Percentiles rank a stretch among this genome's conserved stretches.
These are phyloP conservation scores for Oryza longistaminata DNA, from an alignment of 176 grass and related monocot genomes.

Conservation along the genomic window DNA sequence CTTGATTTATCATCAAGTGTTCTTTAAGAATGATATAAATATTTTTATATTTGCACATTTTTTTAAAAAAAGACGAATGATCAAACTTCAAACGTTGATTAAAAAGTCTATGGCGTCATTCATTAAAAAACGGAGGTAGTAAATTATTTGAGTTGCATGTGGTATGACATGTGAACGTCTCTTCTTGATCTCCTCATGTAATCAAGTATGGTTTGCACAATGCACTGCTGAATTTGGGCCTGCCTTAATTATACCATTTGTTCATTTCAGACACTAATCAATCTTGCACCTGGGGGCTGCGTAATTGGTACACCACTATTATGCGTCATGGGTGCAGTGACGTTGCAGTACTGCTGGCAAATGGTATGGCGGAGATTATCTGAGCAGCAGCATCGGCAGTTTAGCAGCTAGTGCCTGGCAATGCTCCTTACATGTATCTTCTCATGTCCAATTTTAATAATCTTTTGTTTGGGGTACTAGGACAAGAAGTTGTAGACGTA, in stretches of 20 bases:
- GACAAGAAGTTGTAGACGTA: conserved; percentile 14
- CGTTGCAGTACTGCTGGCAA: conserved; percentile 76
- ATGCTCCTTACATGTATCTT: conserved; percentile 15
- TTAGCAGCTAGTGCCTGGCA: conserved; percentile 41
- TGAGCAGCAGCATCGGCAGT: conserved; percentile 50
- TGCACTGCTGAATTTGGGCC: conserved; percentile 11
- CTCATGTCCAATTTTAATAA: neutral
- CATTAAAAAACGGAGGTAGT: too few relatives aligned
- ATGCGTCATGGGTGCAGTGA: conserved; percentile 48
- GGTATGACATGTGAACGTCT: neutral
- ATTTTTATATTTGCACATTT: too few relatives aligned
- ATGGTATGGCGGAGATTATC: conserved; percentile 73
- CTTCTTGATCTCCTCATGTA: neutral
- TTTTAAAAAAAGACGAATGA: too few relatives aligned
- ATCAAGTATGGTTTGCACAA: neutral
- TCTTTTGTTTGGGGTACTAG: neutral
- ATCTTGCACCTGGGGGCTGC: conserved; percentile 82
- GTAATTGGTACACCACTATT: conserved; percentile 66
- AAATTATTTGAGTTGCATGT: neutral
- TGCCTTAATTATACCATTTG: conserved; percentile 3
- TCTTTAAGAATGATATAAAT: too few relatives aligned
- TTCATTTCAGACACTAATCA: conserved; percentile 82
- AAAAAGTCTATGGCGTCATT: too few relatives aligned
- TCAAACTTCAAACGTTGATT: too few relatives aligned
- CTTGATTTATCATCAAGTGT: too few relatives aligned